Conservation (phyloP, 495 filamentous ascomycete species). For the Tuber aestivum region DNA sequence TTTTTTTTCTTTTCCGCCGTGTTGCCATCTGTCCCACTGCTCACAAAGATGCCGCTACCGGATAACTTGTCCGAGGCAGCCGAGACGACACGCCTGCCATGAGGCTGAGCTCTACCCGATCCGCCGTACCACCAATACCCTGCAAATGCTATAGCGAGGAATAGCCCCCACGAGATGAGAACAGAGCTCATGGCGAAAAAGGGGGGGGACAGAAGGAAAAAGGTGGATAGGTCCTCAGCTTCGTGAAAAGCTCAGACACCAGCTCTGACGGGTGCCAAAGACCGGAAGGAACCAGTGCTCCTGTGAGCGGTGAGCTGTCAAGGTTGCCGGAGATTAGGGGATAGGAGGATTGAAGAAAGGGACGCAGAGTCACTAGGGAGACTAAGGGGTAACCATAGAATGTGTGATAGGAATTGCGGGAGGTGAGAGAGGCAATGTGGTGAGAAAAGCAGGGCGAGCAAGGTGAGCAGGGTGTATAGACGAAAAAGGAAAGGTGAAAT, state of each 20-base stretch:
- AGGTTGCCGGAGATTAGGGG: neutral
- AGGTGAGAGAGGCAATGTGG: slow-evolving; percentile 5
- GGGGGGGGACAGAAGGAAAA: neutral
- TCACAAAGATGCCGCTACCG: slow-evolving; percentile 18
- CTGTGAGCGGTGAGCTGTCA: neutral
- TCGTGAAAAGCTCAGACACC: neutral
- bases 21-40: slow-evolving; percentile 30
- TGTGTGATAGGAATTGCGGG: neutral
- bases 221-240: neutral
- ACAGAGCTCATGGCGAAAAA: slow-evolving; percentile 25
- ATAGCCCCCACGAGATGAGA: slow-evolving; percentile 35
- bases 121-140: slow-evolving; percentile 34
- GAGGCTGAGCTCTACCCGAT: slow-evolving; percentile 15
- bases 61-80: slow-evolving; percentile 19
- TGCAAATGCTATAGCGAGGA: slow-evolving; percentile 36
- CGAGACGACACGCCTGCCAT: slow-evolving; percentile 10
- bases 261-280: neutral
- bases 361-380: neutral
- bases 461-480: slow-evolving; percentile 3
- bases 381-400: neutral
- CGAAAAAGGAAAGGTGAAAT: slow-evolving; percentile 7
- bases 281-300: neutral
- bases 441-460: slow-evolving; percentile 11
- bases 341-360: neutral
- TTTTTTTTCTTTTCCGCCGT: slow-evolving; percentile 30